phyloP scores from a whole-genome alignment of 2,329 filamentous ascomycete genomes.

The Colletotrichum viniferum region DNA sequence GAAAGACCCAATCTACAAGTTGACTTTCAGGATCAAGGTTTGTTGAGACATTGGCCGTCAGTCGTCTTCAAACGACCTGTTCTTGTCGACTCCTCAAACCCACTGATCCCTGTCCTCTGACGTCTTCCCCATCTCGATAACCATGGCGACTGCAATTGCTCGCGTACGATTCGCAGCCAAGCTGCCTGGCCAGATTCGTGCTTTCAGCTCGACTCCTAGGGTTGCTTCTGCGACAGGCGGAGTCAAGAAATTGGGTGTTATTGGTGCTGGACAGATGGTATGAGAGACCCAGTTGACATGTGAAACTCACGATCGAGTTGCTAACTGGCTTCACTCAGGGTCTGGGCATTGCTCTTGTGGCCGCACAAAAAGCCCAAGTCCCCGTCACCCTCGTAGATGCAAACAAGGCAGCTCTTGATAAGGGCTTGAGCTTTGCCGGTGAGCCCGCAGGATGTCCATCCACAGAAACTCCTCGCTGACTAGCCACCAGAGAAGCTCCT shows the following conservation, averaged over 20 bases:
- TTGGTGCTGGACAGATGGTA: constrained; percentile 97
- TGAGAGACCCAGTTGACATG: constrained; percentile 39
- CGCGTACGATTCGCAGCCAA: constrained; percentile 5
- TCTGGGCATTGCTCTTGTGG: constrained; percentile 93
- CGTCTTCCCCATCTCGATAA: not conserved
- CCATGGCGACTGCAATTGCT: constrained; percentile 20
- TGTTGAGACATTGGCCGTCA: not conserved
- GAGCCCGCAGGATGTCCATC: constrained; percentile 27
- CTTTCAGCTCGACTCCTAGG: constrained; percentile 72
- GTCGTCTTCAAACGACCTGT: not conserved
- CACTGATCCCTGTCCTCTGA: constrained; percentile 9
- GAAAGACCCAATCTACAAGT: not conserved
- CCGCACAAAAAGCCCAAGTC: constrained; percentile 81
- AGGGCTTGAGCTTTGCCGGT: constrained; percentile 90
- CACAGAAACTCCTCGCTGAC: not conserved
- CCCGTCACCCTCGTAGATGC: constrained; percentile 87
- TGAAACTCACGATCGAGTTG: constrained; percentile 27
- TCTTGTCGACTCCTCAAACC: not conserved
- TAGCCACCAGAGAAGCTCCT: constrained; percentile 78
- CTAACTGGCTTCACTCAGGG: constrained; percentile 61
- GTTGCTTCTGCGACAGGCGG: constrained; percentile 61
- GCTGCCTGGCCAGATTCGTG: constrained; percentile 48
- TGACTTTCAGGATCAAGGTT: not conserved
- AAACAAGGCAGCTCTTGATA: constrained; percentile 83
- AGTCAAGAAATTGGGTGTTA: constrained; percentile 86